A percentile compares a stretch with the other conserved stretches of the same genome.
phyloP scores from a whole-genome alignment of 1,284 basidiomycete genomes.

The Porogramme epimiltina region DNA sequence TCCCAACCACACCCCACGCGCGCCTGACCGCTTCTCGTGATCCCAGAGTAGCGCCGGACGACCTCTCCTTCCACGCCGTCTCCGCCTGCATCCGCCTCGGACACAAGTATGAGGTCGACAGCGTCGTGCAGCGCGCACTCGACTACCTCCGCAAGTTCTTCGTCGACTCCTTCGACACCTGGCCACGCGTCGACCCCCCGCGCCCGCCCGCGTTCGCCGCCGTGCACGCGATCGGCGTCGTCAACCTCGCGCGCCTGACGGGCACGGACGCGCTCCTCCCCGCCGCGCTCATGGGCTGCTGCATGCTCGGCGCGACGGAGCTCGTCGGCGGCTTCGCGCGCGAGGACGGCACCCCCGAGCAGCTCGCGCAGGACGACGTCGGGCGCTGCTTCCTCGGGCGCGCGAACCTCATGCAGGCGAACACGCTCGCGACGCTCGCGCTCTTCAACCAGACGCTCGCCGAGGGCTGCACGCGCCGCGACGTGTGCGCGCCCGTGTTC shows the following conservation, averaged over 20 bases:
- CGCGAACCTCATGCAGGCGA: not conserved
- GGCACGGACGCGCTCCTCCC: constrained; percentile 8
- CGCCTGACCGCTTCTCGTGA: not conserved
- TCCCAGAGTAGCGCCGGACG: not conserved
- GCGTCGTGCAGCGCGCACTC: constrained; percentile 5
- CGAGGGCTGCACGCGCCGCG: constrained; percentile 13
- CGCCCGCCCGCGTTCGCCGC: constrained; percentile 7
- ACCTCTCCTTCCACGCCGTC: constrained; percentile 9
- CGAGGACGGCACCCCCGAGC: not conserved
- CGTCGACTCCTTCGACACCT: constrained; percentile 8
- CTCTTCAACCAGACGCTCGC: constrained; percentile 12
- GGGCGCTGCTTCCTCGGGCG: not conserved
- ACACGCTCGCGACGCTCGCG: constrained; percentile 3
- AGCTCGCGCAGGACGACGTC: not conserved
- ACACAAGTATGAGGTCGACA: constrained; percentile 18
- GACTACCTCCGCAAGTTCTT: constrained; percentile 13
- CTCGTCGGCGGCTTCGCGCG: constrained; percentile 2
- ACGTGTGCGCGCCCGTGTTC: constrained; percentile 11
- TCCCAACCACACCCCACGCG: not conserved
- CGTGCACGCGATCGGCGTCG: constrained; percentile 10
- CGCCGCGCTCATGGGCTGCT: constrained; percentile 16
- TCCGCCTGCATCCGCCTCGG: constrained; percentile 17
- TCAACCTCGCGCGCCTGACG: constrained; percentile 15
- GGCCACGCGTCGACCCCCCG: constrained; percentile 4
- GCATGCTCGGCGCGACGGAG: constrained; percentile 6